phyloP scores from a whole-genome alignment of 2,329 filamentous ascomycete genomes.

The Talaromyces sp. region DNA sequence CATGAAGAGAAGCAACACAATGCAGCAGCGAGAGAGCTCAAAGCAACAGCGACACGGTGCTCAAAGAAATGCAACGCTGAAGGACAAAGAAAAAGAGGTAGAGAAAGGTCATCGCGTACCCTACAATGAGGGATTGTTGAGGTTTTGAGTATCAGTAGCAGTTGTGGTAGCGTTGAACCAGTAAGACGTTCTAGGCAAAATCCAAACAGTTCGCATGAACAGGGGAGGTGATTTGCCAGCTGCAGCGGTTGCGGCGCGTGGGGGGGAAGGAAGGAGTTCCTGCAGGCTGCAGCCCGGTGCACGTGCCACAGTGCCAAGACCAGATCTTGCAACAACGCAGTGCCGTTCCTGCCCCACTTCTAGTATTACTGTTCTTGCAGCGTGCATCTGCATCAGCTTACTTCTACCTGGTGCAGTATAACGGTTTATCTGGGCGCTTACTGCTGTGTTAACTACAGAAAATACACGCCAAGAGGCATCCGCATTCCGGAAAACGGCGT shows the following conservation, averaged over 20 bases:
- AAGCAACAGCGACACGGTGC: background rate
- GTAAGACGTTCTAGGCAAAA: background rate
- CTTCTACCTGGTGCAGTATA: background rate
- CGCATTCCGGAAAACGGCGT: background rate
- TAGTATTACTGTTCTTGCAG: background rate
- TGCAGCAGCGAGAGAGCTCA: background rate
- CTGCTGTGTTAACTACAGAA: background rate
- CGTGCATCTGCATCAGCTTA: background rate
- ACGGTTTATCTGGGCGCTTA: background rate
- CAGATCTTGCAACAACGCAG: slow-evolving; percentile 22
- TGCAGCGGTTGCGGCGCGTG: background rate
- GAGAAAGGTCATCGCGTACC: background rate
- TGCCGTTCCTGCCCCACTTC: slow-evolving; percentile 8
- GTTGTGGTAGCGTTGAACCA: background rate
- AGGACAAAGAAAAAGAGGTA: background rate
- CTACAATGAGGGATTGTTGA: background rate
- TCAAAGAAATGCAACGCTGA: background rate
- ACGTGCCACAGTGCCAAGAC: background rate
- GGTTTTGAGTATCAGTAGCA: background rate
- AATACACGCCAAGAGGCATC: too few species aligned
- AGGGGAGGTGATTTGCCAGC: background rate
- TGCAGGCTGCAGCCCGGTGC: background rate
- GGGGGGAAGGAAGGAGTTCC: background rate
- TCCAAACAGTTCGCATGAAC: background rate
- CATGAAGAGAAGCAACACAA: background rate